A percentile compares a stretch with the other conserved stretches of the same genome.
Conservation (phyloP, 1,284 basidiomycete species). For the Cystobasidium slooffiae region DNA sequence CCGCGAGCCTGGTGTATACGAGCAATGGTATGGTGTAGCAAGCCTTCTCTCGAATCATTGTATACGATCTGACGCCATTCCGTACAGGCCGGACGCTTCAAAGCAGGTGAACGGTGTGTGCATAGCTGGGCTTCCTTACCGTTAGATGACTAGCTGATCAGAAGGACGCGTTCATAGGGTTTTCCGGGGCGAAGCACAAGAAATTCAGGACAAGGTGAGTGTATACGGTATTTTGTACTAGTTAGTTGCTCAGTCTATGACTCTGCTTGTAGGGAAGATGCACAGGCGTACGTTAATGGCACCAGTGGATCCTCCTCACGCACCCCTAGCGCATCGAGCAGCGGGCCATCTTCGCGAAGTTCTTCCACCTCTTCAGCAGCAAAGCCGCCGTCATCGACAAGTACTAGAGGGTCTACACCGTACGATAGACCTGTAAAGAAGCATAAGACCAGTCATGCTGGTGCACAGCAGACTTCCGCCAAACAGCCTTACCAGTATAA, state of each 20-base stretch:
- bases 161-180: neutral
- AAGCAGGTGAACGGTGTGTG: slow-evolving; percentile 22
- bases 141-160: neutral
- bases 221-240: neutral
- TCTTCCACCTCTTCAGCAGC: neutral
- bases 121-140: neutral
- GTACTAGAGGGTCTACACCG: neutral
- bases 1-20: slow-evolving; percentile 29
- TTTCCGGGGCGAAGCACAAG: slow-evolving; percentile 21
- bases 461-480: neutral
- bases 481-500: neutral
- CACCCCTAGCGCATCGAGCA: neutral
- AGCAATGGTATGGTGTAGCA: slow-evolving; percentile 7
- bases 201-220: slow-evolving; percentile 28
- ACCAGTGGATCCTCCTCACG: neutral
- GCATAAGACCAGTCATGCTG: neutral
- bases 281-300: slow-evolving; percentile 21
- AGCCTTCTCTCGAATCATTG: neutral
- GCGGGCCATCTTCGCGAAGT: neutral
- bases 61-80: neutral
- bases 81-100: slow-evolving; percentile 12
- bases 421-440: neutral
- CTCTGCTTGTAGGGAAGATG: slow-evolving; percentile 18
- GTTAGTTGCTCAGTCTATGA: neutral
- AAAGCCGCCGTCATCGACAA: neutral